These are phyloP conservation scores for Stephania yunnanensis DNA, from an alignment of 164 flowering plant genomes.

Conservation along the genomic window DNA sequence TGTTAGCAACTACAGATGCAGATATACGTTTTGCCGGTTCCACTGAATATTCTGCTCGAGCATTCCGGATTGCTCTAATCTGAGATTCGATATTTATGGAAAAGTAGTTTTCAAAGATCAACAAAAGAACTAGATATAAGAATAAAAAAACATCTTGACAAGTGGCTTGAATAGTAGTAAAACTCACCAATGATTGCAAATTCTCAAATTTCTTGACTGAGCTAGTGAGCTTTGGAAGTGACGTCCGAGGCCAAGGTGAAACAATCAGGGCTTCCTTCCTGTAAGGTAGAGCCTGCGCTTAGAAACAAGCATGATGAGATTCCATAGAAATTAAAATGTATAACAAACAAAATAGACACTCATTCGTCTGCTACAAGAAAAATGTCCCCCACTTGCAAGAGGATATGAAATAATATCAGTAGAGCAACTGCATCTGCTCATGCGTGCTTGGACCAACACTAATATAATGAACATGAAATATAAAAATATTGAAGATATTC, in stretches of 20 bases:
- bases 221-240: conserved; percentile 52
- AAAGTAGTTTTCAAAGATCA: not conserved
- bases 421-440: too few relatives aligned
- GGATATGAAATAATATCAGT: too few relatives aligned
- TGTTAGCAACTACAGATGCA: conserved; percentile 72
- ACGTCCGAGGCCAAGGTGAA: conserved; percentile 72
- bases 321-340: not conserved
- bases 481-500: too few relatives aligned
- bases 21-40: conserved; percentile 90
- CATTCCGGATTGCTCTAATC: conserved; percentile 89
- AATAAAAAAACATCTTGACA: not conserved
- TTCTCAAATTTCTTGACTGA: conserved; percentile 75
- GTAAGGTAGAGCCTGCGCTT: conserved; percentile 64
- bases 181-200: conserved; percentile 76
- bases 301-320: conserved; percentile 9
- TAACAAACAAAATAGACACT: not conserved
- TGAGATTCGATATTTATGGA: conserved; percentile 14
- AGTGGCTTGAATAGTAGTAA: not conserved
- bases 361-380: too few relatives aligned
- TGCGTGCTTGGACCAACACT: too few relatives aligned
- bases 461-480: too few relatives aligned
- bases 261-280: conserved; percentile 71
- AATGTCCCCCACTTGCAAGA: too few relatives aligned
- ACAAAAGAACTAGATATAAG: not conserved
- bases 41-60: conserved; percentile 91